Base-by-base conservation (phyloP, 768 basidiomycete genomes). In the Scleroderma bovista region DNA sequence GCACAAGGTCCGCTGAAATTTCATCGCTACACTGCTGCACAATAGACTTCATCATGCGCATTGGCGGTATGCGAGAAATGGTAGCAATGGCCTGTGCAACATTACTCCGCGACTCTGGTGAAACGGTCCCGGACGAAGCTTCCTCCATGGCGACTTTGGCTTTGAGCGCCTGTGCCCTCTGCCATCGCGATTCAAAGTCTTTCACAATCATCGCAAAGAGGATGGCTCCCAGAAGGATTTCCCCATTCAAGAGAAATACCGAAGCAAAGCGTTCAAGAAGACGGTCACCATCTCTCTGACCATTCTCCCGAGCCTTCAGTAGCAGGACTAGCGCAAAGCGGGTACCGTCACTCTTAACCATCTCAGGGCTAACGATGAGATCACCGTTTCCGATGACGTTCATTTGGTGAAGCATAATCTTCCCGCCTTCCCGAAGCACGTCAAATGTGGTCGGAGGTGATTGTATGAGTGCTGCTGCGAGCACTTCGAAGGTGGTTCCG, bases 191-290 rank as follows among this genome's bases (percentile, higher is more conserved):
- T 59, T 86, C 78, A 71, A 76, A 84, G 26, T 88, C 83, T 54
- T 83, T 79, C 38, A 87, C 66, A 17, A 87, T 60, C 37, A 80
- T 65, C 1, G 76, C 84, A 49, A 90, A 86, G 6, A 89, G 67
- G 23, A 90, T 66, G 1, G 84, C 83, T 0, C 79, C 88, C n/a
- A 86, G 72, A 36, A 91, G 75, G 44, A 92, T 81, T 60, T 92
- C 89, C 22, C 87, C 86, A 44, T 91, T 87, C 34, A 88, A 62
- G 17, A 92, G 69, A 49, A 83, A 86, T 9, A 83, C 75, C 3
- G 76, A 70, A 54, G 90, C 72, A 44, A 88, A 65, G 2, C 72
- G 71, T 46, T 75, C 74, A 59, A 81, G 87, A 73, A 87, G 80
- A 26, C 71, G 68, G n/a, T 76, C 66, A 2, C 80, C 78, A 39